Conservation (phyloP, 2,329 filamentous ascomycete genomes). For the Monilinia laxa region DNA sequence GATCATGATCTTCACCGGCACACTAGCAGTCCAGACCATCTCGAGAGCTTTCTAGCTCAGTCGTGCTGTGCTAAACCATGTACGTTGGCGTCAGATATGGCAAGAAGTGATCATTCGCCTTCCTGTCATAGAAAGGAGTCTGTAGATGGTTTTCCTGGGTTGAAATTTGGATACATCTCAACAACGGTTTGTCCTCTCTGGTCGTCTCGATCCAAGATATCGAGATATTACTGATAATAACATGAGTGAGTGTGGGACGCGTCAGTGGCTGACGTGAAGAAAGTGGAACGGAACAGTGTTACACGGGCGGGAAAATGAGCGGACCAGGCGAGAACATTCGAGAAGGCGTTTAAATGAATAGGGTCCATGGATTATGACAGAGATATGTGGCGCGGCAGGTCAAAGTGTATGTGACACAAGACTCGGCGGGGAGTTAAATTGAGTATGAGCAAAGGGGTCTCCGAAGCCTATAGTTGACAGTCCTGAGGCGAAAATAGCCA, state of each 20-base stretch:
- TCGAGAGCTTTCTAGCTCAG: background rate
- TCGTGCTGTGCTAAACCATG: background rate
- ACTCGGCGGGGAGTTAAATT: background rate
- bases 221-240: background rate
- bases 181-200: background rate
- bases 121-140: background rate
- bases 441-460: background rate
- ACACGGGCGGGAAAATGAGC: background rate
- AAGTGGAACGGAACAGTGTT: background rate
- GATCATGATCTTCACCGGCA: constrained; percentile 3
- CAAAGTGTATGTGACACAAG: background rate
- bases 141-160: background rate
- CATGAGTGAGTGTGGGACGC: background rate
- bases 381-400: background rate
- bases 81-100: background rate
- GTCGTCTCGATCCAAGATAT: background rate
- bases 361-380: background rate
- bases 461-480: background rate
- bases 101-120: background rate
- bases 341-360: background rate
- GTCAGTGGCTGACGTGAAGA: background rate
- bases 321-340: background rate
- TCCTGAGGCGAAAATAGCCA: too few species aligned
- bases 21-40: background rate
- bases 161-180: background rate